phyloP scores from a whole-genome alignment of 2,329 filamentous ascomycete genomes.

The Colletotrichum musae region DNA sequence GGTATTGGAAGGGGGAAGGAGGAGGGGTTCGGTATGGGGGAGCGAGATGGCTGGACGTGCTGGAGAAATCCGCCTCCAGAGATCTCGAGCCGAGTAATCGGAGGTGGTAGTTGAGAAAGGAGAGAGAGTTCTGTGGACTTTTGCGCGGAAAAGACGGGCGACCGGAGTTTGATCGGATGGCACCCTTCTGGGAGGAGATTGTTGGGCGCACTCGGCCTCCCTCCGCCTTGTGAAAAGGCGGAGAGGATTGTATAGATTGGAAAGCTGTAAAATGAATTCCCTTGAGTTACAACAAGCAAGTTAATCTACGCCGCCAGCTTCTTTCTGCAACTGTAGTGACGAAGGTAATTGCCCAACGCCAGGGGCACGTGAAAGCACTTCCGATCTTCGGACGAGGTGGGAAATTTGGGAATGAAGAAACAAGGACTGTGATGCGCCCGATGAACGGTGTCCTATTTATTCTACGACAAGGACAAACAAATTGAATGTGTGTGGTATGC shows the following conservation, averaged over 20 bases:
- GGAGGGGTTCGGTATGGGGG: not conserved
- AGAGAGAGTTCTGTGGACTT: conserved; percentile 1
- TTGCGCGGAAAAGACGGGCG: conserved; percentile 24
- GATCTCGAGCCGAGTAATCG: no score
- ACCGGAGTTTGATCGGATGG: conserved; percentile 39
- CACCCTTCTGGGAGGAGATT: conserved; percentile 26
- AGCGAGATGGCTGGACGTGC: conserved; percentile 10
- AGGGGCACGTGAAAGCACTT: not conserved
- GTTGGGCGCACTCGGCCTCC: conserved; percentile 31
- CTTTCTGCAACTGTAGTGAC: no score
- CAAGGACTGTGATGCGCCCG: not conserved
- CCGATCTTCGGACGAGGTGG: not conserved
- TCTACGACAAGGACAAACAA: conserved; percentile 18
- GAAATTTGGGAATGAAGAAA: not conserved
- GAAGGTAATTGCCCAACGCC: no score
- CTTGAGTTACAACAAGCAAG: conserved; percentile 35
- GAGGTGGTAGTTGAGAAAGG: not conserved
- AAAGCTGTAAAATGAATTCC: conserved; percentile 41
- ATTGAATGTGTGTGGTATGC: conserved; percentile 29
- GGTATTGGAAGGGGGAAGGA: not conserved
- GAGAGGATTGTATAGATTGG: conserved; percentile 35
- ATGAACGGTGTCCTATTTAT: not conserved
- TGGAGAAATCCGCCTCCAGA: not conserved
- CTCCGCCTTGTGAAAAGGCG: conserved; percentile 14
- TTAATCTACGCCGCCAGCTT: conserved; percentile 17